Conservation (phyloP, 1,139 yeast species). For the Meyerozyma sp. region DNA sequence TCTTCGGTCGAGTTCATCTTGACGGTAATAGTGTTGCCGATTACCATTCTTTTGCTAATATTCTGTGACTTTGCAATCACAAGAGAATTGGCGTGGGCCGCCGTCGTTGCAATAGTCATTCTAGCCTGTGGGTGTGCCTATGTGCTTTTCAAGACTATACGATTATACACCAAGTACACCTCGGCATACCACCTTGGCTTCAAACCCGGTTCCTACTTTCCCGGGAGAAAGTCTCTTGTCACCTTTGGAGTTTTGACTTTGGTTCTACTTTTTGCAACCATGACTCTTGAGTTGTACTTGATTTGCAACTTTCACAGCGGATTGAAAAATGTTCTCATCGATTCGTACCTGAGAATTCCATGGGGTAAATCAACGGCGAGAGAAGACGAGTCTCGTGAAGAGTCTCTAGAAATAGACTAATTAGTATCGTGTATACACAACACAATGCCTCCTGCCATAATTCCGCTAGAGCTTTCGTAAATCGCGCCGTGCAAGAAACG, state of each 20-base stretch:
- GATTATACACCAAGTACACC: slow-evolving; percentile 43
- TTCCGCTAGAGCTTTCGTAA: neutral
- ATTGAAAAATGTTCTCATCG: slow-evolving; percentile 10
- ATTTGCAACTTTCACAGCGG: slow-evolving; percentile 38
- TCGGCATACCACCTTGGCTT: slow-evolving; percentile 15
- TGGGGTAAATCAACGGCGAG: neutral
- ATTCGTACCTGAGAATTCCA: neutral
- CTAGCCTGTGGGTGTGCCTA: slow-evolving; percentile 44
- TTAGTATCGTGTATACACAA: neutral
- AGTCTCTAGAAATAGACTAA: neutral
- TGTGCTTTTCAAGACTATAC: slow-evolving; percentile 44
- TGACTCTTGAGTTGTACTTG: slow-evolving; percentile 31
- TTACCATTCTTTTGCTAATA: slow-evolving; percentile 35
- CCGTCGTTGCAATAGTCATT: slow-evolving; percentile 23
- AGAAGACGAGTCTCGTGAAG: neutral
- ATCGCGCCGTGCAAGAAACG: neutral
- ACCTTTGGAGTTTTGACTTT: slow-evolving; percentile 45
- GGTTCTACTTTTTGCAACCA: slow-evolving; percentile 32
- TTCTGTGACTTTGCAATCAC: slow-evolving; percentile 36
- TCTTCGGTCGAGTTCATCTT: slow-evolving; percentile 44
- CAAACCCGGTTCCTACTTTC: slow-evolving; percentile 32
- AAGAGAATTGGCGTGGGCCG: slow-evolving; percentile 28
- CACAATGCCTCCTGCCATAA: neutral
- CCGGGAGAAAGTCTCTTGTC: slow-evolving; percentile 45
- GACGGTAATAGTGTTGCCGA: slow-evolving; percentile 45